A percentile compares a stretch with the other conserved stretches of the same genome.
These are phyloP conservation scores for Podospora tetraspora DNA, from an alignment of 495 filamentous ascomycete species.

Conservation along the genomic window DNA sequence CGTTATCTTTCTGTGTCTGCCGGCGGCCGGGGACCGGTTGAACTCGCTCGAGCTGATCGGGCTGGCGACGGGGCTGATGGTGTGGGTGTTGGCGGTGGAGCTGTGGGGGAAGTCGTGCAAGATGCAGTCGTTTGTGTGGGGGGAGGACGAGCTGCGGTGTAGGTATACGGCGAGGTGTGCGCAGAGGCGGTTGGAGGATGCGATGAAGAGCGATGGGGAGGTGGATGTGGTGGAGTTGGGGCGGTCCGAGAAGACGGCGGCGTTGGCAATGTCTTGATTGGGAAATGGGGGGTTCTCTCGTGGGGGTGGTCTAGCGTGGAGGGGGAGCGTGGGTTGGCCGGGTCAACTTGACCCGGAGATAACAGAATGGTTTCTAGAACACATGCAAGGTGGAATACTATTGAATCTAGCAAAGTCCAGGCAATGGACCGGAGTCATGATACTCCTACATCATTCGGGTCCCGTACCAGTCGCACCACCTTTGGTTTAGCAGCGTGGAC, in stretches of 20 bases:
- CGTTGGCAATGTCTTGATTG: background rate
- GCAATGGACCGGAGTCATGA: background rate
- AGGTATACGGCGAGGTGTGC: constrained; percentile 34
- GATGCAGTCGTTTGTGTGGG: constrained; percentile 33
- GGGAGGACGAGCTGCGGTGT: constrained; percentile 10
- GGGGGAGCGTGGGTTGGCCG: too few species aligned
- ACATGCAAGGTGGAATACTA: background rate
- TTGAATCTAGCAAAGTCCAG: too few species aligned
- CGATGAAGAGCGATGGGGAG: constrained; percentile 20
- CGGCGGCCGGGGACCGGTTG: constrained; percentile 36
- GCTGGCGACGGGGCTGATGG: constrained; percentile 43
- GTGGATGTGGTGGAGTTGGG: constrained; percentile 38
- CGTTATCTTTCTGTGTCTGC: constrained; percentile 44
- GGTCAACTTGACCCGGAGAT: too few species aligned
- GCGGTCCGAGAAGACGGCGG: constrained; percentile 22
- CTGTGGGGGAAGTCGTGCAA: constrained; percentile 44
- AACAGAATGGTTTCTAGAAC: background rate
- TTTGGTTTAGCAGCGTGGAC: too few species aligned
- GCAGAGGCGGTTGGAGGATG: constrained; percentile 32
- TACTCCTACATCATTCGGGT: background rate
- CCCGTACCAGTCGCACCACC: background rate
- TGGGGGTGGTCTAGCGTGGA: too few species aligned
- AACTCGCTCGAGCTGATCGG: constrained; percentile 47
- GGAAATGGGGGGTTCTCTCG: too few species aligned
- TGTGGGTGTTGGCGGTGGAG: constrained; percentile 46